Evolutionary conservation across 1,284 basidiomycete genomes (phyloP).

Genomic region (Somion occarium): DNA sequence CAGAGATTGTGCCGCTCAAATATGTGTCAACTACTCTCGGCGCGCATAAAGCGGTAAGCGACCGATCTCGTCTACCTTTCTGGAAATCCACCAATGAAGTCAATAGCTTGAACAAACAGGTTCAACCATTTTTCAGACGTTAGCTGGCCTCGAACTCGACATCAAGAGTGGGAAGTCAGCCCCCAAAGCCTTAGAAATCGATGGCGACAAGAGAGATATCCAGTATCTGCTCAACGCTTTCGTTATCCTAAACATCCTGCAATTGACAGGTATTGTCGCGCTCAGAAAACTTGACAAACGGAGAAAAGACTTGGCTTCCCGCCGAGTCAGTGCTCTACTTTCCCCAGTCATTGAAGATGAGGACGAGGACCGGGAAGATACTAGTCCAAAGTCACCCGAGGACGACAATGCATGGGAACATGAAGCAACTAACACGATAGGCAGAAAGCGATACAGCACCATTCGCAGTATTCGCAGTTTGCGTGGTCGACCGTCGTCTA

Average conservation of each 20-base stretch:
- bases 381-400: constrained; percentile 6
- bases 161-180: constrained; percentile 29
- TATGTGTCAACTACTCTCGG: constrained; percentile 78
- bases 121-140: constrained; percentile 64
- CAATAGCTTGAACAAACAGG: constrained; percentile 68
- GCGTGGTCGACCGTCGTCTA: constrained; percentile 13
- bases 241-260: constrained; percentile 53
- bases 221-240: constrained; percentile 58
- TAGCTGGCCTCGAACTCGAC: constrained; percentile 64
- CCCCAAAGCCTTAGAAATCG: constrained; percentile 6
- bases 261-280: constrained; percentile 46
- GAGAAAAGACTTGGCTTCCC: constrained; percentile 25
- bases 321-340: constrained; percentile 16
- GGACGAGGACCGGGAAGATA: constrained; percentile 2
- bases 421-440: background rate
- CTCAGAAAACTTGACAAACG: constrained; percentile 43
- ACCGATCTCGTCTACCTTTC: too few species aligned
- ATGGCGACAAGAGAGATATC: constrained; percentile 27
- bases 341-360: constrained; percentile 17
- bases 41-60: constrained; percentile 70
- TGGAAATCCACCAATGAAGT: too few species aligned
- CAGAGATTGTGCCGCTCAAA: constrained; percentile 63
- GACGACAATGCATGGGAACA: constrained; percentile 10
- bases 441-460: constrained; percentile 1
- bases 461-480: constrained; percentile 17